phyloP scores from a whole-genome alignment of 2,329 filamentous ascomycete species.

The Exutisphaerella laricina region DNA sequence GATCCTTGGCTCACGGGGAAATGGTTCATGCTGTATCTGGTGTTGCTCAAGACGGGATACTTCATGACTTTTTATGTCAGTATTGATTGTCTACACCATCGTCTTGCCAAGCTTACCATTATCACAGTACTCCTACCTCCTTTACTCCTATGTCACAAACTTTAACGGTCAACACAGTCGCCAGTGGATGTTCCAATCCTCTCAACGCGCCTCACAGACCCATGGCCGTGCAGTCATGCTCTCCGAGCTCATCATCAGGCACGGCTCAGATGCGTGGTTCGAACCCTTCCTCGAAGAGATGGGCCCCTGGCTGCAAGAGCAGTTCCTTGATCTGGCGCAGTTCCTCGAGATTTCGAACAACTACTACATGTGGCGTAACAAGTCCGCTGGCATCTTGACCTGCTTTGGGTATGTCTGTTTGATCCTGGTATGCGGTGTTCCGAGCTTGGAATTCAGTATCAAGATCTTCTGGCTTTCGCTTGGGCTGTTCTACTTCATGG shows the following conservation, averaged over 20 bases:
- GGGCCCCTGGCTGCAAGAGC: slow-evolving; percentile 1
- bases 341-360: not conserved
- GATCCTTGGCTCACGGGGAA: slow-evolving; percentile 4
- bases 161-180: not conserved
- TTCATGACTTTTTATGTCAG: slow-evolving; percentile 6
- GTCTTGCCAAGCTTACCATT: too few species aligned
- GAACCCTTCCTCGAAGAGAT: slow-evolving; percentile 1
- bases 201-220: not conserved
- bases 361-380: slow-evolving; percentile 2
- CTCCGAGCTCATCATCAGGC: not conserved
- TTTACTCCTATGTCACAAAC: slow-evolving; percentile 4
- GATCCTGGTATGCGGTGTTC: not conserved
- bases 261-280: slow-evolving; percentile 2
- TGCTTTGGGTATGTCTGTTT: slow-evolving; percentile 2
- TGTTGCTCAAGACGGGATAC: slow-evolving; percentile 4
- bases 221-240: slow-evolving; percentile 3
- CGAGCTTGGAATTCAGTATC: slow-evolving; percentile 1
- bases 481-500: slow-evolving; percentile 1
- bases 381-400: not conserved
- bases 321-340: not conserved
- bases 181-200: not conserved
- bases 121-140: slow-evolving; percentile 3
- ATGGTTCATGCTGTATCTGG: slow-evolving; percentile 1
- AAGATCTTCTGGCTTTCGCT: not conserved
- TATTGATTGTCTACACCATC: not conserved